Evolutionary conservation across 768 basidiomycete species (phyloP).

Genomic region (Cystofilobasidium ferigula): DNA sequence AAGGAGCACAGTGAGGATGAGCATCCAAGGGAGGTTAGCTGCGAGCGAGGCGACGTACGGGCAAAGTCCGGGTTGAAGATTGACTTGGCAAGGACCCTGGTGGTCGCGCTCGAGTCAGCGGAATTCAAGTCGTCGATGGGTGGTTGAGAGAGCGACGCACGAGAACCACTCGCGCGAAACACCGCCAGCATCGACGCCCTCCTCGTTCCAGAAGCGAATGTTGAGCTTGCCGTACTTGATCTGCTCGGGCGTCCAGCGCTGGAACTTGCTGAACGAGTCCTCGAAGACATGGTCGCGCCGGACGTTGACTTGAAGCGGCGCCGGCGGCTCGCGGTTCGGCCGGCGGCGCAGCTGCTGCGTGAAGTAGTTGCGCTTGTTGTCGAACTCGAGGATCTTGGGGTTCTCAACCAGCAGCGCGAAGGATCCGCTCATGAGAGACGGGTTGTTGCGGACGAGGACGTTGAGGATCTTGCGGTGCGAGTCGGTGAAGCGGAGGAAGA

Average conservation of each 20-base stretch:
- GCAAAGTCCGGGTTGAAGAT: conserved; percentile 92
- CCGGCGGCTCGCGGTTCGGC: conserved; percentile 64
- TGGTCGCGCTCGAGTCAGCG: conserved; percentile 42
- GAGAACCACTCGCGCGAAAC: conserved; percentile 54
- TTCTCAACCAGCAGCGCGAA: conserved; percentile 95
- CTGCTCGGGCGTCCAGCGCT: conserved; percentile 81
- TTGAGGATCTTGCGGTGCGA: conserved; percentile 87
- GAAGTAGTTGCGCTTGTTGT: conserved; percentile 95
- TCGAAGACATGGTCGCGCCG: conserved; percentile 84
- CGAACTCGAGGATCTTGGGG: conserved; percentile 91
- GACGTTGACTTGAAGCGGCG: conserved; percentile 76
- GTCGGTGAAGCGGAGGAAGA: conserved; percentile 88
- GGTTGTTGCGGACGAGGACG: conserved; percentile 95
- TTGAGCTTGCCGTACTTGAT: conserved; percentile 97
- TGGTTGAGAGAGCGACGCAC: background rate
- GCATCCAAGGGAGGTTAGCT: background rate
- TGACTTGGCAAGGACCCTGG: conserved; percentile 90
- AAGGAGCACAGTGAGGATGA: background rate
- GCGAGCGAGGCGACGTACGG: conserved; percentile 36
- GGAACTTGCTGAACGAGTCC: conserved; percentile 87
- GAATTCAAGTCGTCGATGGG: background rate
- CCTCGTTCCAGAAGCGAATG: conserved; percentile 89
- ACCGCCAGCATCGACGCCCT: conserved; percentile 96
- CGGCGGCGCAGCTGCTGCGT: conserved; percentile 80
- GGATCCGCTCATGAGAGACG: conserved; percentile 92